Percentiles rank a stretch among this genome's conserved stretches.
These are phyloP conservation scores for Pestalotiopsis sp. DNA, from an alignment of 2,329 filamentous ascomycete genomes.

Conservation along the genomic window DNA sequence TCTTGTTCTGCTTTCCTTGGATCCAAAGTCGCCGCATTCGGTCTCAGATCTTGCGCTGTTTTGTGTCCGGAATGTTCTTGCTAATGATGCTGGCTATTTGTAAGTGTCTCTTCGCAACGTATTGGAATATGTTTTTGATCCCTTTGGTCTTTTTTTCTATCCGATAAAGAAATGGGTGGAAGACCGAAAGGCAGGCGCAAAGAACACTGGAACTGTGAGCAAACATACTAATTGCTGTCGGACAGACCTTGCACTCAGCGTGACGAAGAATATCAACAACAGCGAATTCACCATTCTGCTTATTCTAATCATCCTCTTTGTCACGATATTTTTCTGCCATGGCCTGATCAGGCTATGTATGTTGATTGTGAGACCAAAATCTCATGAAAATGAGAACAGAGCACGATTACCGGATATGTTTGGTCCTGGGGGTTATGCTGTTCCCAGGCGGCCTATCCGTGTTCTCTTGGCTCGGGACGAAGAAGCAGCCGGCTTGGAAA, in stretches of 20 bases:
- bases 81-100: constrained; percentile 64
- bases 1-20: constrained; percentile 59
- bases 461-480: constrained; percentile 77
- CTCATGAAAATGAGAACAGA: constrained; percentile 20
- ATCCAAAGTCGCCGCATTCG: constrained; percentile 57
- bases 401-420: constrained; percentile 44
- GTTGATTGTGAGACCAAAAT: constrained; percentile 54
- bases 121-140: not conserved
- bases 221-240: not conserved
- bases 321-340: constrained; percentile 81
- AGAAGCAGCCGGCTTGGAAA: constrained; percentile 62
- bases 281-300: constrained; percentile 80
- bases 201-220: not conserved
- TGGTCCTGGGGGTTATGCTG: constrained; percentile 66
- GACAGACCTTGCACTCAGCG: constrained; percentile 72
- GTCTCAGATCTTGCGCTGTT: constrained; percentile 59
- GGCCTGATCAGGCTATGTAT: constrained; percentile 75
- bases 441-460: constrained; percentile 74
- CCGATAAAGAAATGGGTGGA: too few relatives aligned
- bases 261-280: constrained; percentile 64
- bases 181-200: too few relatives aligned
- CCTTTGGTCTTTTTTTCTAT: not conserved
- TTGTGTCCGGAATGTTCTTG: constrained; percentile 68
- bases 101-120: constrained; percentile 45
- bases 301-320: constrained; percentile 74